Evolutionary conservation across 2,329 filamentous ascomycete species (phyloP), one percentile per base, ranked within the genome.

Genomic region (Cyphellophora attinorum): DNA sequence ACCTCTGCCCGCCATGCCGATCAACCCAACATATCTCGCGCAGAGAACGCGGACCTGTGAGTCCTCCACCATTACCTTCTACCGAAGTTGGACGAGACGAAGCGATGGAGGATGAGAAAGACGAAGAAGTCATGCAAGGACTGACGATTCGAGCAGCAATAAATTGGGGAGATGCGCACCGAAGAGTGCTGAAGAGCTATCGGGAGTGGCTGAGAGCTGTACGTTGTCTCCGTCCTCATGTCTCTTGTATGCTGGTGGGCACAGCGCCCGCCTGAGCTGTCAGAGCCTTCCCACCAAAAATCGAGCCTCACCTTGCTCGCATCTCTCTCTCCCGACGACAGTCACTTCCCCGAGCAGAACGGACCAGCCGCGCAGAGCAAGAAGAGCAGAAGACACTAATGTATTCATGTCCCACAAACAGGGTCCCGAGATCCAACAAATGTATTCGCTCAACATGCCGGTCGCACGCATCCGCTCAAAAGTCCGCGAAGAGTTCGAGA

Each of bases 161-260:
- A 67, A 93, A 81, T 71, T 94, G 84, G 86, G 58, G 65, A 52
- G 86, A 96, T 70, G 89, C 89, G 53, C 85, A 83, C 65, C 72
- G 70, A 59, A 78, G 89, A 70, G 91, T 95, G 47, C 64, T 95
- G 51, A 76, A 78, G 57, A 81, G 84, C 52, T 98, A 98, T 70
- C 76, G 91, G 60, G 81, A 89, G 70, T 98, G 91, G 91, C 76
- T 96, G 53, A 80, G 91, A 71, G 80, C 85, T 64, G 91, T 98
- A 81, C 58, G 88, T 79, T 36, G 35, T 23, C 10, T 25, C 21
- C 21, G 21, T 25, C n/a, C 8, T 8, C 21, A 25, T 25, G n/a
- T n/a, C n/a, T n/a, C n/a, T 25, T 25, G 21, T 8, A 25, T n/a
- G 21, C 8, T 25, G 21, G n/a, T n/a, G n/a, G n/a, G n/a, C n/a